Evolutionary conservation across 257 asterid genomes (phyloP).

Genomic region (Petrea volubilis): DNA sequence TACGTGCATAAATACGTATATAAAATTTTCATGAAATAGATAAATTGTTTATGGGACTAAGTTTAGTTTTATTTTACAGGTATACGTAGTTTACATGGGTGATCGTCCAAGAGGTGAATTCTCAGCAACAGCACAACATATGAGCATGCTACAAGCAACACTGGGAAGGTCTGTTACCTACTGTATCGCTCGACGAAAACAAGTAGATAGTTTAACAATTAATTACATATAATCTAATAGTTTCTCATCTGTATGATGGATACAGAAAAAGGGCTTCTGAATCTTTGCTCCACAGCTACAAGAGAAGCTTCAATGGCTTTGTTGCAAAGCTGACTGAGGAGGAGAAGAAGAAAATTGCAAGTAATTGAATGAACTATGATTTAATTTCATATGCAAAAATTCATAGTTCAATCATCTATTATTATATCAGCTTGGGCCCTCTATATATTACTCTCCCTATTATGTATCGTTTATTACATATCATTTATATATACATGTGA

Average conservation of each 20-base stretch:
- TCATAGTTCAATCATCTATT: too few species aligned
- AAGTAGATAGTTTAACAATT: neutral
- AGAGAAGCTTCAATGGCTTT: constrained; percentile 69
- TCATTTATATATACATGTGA: too few species aligned
- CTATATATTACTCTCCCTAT: too few species aligned
- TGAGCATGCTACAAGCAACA: constrained; percentile 47
- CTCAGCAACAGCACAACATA: constrained; percentile 39
- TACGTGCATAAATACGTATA: neutral
- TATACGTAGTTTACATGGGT: constrained; percentile 66
- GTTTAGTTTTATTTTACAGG: constrained; percentile 22
- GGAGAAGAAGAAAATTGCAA: constrained; percentile 44
- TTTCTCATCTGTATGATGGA: neutral
- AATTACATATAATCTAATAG: neutral
- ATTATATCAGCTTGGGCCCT: too few species aligned
- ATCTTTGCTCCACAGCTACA: constrained; percentile 45
- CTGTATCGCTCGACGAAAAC: neutral
- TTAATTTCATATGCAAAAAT: too few species aligned
- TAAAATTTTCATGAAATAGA: neutral
- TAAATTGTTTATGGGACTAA: neutral
- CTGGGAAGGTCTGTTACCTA: constrained; percentile 39
- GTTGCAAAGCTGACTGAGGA: constrained; percentile 52
- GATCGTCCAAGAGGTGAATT: constrained; percentile 43
- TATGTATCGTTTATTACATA: too few species aligned
- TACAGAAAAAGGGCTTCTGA: constrained; percentile 44
- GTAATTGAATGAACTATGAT: constrained; percentile 15